phyloP scores from a whole-genome alignment of 371 early-diverging fungal species.

The Dinochytrium kinnereticum region DNA sequence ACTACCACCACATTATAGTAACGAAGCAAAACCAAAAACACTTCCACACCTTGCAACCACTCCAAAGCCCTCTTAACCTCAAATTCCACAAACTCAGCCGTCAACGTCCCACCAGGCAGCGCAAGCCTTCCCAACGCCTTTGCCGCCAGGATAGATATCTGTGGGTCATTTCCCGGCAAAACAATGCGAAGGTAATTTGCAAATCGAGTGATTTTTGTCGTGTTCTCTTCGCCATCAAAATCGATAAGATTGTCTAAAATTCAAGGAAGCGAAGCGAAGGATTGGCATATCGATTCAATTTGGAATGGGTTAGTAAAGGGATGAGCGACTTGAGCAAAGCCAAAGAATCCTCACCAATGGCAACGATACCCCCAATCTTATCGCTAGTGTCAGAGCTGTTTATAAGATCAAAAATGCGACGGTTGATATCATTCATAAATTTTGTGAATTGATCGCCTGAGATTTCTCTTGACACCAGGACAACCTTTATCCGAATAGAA shows the following conservation, averaged over 20 bases:
- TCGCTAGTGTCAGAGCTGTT: conserved; percentile 70
- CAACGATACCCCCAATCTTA: conserved; percentile 76
- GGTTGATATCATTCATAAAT: conserved; percentile 76
- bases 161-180: conserved; percentile 81
- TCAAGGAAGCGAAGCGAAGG: no score
- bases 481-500: conserved; percentile 58
- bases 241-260: conserved; percentile 80
- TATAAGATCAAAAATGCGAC: conserved; percentile 74
- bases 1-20: background rate
- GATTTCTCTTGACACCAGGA: conserved; percentile 66
- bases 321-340: no score
- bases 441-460: conserved; percentile 70
- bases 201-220: conserved; percentile 79
- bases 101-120: conserved; percentile 75
- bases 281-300: no score
- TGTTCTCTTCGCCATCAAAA: conserved; percentile 82
- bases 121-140: conserved; percentile 81
- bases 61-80: conserved; percentile 89
- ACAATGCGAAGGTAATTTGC: conserved; percentile 86
- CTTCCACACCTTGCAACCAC: conserved; percentile 78
- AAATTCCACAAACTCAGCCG: conserved; percentile 84
- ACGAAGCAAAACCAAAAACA: background rate
- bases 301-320: no score
- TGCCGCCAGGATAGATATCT: conserved; percentile 83
- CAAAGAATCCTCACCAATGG: conserved; percentile 62